Conservation (phyloP, 805 yeast species). For the Saturnispora serradocipensis region DNA sequence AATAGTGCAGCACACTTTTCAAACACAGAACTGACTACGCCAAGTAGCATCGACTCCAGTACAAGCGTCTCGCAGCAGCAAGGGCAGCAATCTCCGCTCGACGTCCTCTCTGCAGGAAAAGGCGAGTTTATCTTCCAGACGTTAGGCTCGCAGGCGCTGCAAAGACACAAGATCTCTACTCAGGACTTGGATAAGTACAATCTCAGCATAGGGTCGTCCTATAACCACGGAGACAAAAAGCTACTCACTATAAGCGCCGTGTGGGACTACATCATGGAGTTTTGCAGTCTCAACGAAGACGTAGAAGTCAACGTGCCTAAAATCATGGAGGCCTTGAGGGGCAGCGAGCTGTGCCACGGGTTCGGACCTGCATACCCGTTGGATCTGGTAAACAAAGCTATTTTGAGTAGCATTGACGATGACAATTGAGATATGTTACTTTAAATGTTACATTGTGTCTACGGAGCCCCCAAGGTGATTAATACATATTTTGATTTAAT, state of each 20-base stretch:
- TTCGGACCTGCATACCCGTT: conserved; percentile 62
- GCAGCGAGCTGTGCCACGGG: conserved; percentile 71
- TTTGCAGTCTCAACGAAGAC: conserved; percentile 39
- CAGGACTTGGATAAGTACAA: conserved; percentile 11
- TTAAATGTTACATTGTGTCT: not conserved
- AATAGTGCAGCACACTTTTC: not conserved
- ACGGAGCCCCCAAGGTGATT: not conserved
- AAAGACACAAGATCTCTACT: conserved; percentile 6
- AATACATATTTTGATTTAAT: no score
- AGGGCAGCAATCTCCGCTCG: conserved; percentile 7
- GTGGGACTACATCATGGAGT: conserved; percentile 64
- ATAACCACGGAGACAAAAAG: conserved; percentile 29
- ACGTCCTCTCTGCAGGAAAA: conserved; percentile 21
- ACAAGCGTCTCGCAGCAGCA: not conserved
- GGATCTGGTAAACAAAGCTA: conserved; percentile 32
- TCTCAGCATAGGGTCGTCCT: conserved; percentile 12
- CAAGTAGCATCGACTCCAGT: not conserved
- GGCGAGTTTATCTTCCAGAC: conserved; percentile 17
- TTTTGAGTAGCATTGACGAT: conserved; percentile 16
- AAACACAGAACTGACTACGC: not conserved
- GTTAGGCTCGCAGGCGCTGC: conserved; percentile 10
- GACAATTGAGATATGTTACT: not conserved
- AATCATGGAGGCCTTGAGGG: conserved; percentile 52
- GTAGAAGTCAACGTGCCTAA: conserved; percentile 44
- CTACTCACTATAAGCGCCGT: conserved; percentile 67